phyloP scores from a whole-genome alignment of 495 filamentous ascomycete species.

The Xylaria grammica region DNA sequence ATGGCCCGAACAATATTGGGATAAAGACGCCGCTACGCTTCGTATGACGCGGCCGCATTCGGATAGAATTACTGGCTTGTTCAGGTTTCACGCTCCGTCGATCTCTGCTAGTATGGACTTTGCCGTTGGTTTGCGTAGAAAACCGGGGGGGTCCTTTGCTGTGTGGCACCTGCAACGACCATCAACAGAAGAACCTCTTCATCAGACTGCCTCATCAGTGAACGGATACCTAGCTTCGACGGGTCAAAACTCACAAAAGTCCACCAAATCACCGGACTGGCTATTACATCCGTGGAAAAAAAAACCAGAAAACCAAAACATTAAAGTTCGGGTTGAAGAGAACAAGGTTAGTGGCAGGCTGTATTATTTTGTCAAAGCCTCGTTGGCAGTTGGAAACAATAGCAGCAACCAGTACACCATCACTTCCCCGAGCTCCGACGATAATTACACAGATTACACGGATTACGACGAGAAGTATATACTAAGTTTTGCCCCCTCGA shows the following conservation, averaged over 20 bases:
- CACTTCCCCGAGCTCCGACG: too few relatives aligned
- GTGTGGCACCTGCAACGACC: slow-evolving; percentile 3
- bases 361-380: slow-evolving; percentile 2
- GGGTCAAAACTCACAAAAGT: background rate
- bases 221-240: background rate
- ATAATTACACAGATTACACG: background rate
- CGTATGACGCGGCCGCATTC: background rate
- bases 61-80: background rate
- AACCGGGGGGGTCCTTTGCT: background rate
- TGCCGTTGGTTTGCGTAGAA: slow-evolving; percentile 1
- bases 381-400: background rate
- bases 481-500: too few relatives aligned
- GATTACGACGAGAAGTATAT: too few relatives aligned
- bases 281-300: background rate
- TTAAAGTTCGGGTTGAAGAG: background rate
- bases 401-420: too few relatives aligned
- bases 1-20: slow-evolving; percentile 13
- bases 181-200: slow-evolving; percentile 1
- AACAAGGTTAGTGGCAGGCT: background rate
- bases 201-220: slow-evolving; percentile 1
- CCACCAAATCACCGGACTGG: background rate
- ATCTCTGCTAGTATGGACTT: background rate
- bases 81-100: background rate
- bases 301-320: background rate
- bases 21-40: background rate